phyloP scores from a whole-genome alignment of 2,329 filamentous ascomycete species.

The Shiraia bambusicola region DNA sequence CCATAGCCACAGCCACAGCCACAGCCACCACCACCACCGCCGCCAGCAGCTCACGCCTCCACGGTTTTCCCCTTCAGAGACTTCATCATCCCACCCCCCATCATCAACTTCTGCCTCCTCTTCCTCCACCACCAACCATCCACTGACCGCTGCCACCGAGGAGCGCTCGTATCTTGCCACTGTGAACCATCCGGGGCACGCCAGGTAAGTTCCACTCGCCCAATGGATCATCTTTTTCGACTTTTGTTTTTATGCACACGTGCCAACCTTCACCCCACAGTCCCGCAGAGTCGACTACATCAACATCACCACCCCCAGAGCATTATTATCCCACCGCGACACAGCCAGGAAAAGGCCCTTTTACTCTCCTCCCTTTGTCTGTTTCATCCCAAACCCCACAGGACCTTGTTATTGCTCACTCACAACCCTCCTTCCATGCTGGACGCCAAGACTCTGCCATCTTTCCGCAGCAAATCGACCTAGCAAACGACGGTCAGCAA shows the following conservation, averaged over 20 bases:
- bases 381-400: constrained; percentile 1
- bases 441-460: constrained; percentile 26
- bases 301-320: constrained; percentile 8
- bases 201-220: constrained; percentile 11
- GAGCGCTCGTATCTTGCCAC: constrained; percentile 11
- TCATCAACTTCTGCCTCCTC: too few species aligned
- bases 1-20: constrained; percentile 7
- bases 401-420: constrained; percentile 8
- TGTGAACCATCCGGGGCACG: constrained; percentile 19
- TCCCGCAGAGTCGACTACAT: constrained; percentile 12
- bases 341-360: constrained; percentile 9
- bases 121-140: too few species aligned
- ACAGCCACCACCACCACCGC: constrained; percentile 5
- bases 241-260: not conserved
- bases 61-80: constrained; percentile 5
- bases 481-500: constrained; percentile 14
- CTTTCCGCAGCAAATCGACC: constrained; percentile 19
- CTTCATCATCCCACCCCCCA: not conserved
- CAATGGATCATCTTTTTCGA: not conserved
- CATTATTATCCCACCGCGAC: constrained; percentile 6
- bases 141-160: not conserved
- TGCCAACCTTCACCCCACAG: constrained; percentile 12
- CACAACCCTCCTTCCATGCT: constrained; percentile 10
- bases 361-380: constrained; percentile 10
- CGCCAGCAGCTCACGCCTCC: constrained; percentile 3